Evolutionary conservation across 257 asterid species (phyloP).

Genomic region (Knoxia roxburghii): DNA sequence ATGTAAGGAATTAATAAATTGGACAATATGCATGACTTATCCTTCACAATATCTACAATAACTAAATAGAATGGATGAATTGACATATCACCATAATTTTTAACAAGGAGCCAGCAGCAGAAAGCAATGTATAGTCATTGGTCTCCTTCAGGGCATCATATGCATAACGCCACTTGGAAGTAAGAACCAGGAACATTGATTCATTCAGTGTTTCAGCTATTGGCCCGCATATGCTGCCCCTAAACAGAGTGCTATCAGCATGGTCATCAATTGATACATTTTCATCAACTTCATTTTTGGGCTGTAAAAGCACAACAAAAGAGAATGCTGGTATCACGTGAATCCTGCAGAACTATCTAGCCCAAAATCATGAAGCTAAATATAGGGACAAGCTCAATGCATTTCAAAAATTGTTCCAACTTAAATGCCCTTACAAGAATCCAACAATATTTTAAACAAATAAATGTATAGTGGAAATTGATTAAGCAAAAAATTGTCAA

Average conservation of each 20-base stretch:
- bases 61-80: conserved; percentile 10
- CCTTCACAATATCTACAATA: conserved; percentile 1
- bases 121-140: conserved; percentile 69
- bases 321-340: conserved; percentile 5
- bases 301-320: conserved; percentile 41
- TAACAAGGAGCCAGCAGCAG: conserved; percentile 86
- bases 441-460: background rate
- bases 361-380: background rate
- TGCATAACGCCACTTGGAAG: conserved; percentile 79
- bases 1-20: too few relatives aligned
- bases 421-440: background rate
- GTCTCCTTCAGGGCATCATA: conserved; percentile 81
- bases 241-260: conserved; percentile 42
- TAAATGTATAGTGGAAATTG: background rate
- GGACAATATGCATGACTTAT: background rate
- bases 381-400: conserved; percentile 1
- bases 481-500: background rate
- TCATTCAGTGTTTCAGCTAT: conserved; percentile 81
- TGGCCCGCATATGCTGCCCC: conserved; percentile 88
- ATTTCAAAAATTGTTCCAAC: background rate
- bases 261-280: conserved; percentile 30
- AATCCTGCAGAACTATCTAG: background rate
- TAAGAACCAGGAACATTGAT: conserved; percentile 74
- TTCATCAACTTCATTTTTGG: conserved; percentile 37
- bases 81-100: conserved; percentile 67